Base-by-base conservation (phyloP, 805 yeast species). In the Nakazawaea wyomingensis region DNA sequence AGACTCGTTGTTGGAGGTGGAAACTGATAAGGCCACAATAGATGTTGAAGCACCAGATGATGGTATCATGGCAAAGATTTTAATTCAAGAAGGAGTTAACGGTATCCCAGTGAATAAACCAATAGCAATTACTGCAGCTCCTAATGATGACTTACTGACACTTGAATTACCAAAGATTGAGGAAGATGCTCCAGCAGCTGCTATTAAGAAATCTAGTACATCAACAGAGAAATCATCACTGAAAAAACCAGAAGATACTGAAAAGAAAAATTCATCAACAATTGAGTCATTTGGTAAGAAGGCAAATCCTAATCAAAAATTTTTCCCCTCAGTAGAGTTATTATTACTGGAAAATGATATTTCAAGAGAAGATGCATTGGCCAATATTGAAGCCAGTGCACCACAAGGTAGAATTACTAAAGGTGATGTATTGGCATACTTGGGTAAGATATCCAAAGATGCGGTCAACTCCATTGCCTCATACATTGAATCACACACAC, bases 21-120 rank as follows among this genome's bases (percentile, higher is more conserved):
- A 85, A 57, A 85, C 95, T 11, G 95, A 85, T 57, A 85, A 85
- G 61, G 87, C 95, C 24, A 78, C 80, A 46, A 85, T 85, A 42
- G 88, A 82, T 48, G 93, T 85, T 19, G 93, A 85, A 61, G 87
- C 96, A 3, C 87, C 75, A 51, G 99, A 91, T 54, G 98, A 93
- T 56, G 99, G 98, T 43, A 66, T 82, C 22, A 45, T 93, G 60
- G 96, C 89, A 57, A 87, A 87, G 64, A 82, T 93, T 44, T 50
- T 74, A 41, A 58, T 54, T n/a, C 71, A 68, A 20, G 80, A 84
- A 45, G 99, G 99, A n/a, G 77, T 78, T 30, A 80, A 78, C 46
- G 90, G 80, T 29, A 69, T 91, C 42, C 76, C 80, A 7, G 98
- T 91, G 8, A 96, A 96, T n/a, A 68, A 74, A 34, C 83, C 96